Conservation (phyloP, 78 protist species). For the Protostelium mycophagum region DNA sequence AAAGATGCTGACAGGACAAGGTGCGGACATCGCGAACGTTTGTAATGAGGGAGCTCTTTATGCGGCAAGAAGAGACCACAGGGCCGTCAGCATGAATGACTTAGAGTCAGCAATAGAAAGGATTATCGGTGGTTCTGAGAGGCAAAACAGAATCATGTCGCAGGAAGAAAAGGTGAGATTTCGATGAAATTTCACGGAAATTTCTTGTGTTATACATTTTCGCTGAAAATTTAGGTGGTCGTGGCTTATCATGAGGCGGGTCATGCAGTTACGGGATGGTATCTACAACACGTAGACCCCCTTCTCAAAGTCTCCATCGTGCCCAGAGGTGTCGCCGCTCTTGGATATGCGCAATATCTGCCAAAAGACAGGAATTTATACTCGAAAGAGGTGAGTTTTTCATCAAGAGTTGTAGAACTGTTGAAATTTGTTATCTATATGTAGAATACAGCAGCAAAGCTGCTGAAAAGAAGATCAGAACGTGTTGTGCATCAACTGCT, state of each 20-base stretch:
- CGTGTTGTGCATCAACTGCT: too few species aligned
- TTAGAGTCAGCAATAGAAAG: constrained; percentile 96
- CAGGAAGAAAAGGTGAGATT: constrained; percentile 40
- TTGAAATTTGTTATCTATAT: too few species aligned
- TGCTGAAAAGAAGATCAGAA: too few species aligned
- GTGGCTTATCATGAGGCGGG: constrained; percentile 95
- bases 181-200: background rate
- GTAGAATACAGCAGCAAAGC: too few species aligned
- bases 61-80: constrained; percentile 71
- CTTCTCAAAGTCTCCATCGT: constrained; percentile 89
- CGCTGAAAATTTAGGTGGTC: too few species aligned
- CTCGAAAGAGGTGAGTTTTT: constrained; percentile 67
- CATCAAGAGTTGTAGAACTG: too few species aligned
- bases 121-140: constrained; percentile 80
- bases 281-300: constrained; percentile 83
- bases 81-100: constrained; percentile 53
- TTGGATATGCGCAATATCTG: constrained; percentile 90
- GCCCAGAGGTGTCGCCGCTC: constrained; percentile 88
- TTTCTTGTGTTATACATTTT: too few species aligned
- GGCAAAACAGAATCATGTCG: constrained; percentile 74
- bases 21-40: constrained; percentile 76
- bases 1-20: too few species aligned
- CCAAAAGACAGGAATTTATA: constrained; percentile 84
- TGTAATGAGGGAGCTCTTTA: constrained; percentile 77
- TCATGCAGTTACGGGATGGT: constrained; percentile 81